Conservation (phyloP, 208 protist species). For the Naegleria fowleri region DNA sequence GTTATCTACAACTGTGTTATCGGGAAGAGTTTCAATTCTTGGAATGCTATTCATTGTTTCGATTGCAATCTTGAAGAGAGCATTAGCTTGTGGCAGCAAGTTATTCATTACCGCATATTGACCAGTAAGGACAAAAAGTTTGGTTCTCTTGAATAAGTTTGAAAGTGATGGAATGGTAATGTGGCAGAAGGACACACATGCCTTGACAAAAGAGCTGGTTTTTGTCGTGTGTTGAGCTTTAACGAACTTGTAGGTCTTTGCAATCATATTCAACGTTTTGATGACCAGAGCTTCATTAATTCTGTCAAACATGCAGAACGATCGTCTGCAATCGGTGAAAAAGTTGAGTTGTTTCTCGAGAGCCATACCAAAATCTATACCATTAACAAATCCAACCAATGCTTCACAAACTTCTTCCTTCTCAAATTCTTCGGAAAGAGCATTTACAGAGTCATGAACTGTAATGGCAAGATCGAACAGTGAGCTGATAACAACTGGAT, state of each 20-base stretch:
- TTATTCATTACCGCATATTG: slow-evolving; percentile 6
- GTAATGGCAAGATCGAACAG: slow-evolving; percentile 50
- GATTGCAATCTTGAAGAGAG: not conserved
- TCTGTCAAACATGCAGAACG: slow-evolving; percentile 57
- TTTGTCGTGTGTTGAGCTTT: slow-evolving; percentile 25
- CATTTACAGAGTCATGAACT: slow-evolving; percentile 59
- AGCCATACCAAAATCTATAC: slow-evolving; percentile 51
- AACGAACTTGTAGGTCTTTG: not conserved
- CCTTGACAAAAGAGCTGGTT: slow-evolving; percentile 25
- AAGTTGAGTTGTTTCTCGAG: slow-evolving; percentile 67
- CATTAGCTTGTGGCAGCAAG: slow-evolving; percentile 1
- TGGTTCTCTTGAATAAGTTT: slow-evolving; percentile 45
- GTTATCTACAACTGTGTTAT: not conserved
- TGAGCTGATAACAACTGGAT: slow-evolving; percentile 51
- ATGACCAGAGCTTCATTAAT: slow-evolving; percentile 39
- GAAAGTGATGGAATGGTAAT: slow-evolving; percentile 69
- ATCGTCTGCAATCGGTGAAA: slow-evolving; percentile 57
- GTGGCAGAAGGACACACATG: slow-evolving; percentile 59
- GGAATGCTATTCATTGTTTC: not conserved
- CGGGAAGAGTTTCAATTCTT: not conserved
- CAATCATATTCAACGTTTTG: slow-evolving; percentile 19
- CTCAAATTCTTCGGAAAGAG: slow-evolving; percentile 52
- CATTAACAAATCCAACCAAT: slow-evolving; percentile 49
- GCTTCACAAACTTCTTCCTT: slow-evolving; percentile 46
- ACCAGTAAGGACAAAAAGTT: slow-evolving; percentile 46